Evolutionary conservation across 371 early-diverging fungal genomes (phyloP).

Genomic region (Apophysomyces sp.): DNA sequence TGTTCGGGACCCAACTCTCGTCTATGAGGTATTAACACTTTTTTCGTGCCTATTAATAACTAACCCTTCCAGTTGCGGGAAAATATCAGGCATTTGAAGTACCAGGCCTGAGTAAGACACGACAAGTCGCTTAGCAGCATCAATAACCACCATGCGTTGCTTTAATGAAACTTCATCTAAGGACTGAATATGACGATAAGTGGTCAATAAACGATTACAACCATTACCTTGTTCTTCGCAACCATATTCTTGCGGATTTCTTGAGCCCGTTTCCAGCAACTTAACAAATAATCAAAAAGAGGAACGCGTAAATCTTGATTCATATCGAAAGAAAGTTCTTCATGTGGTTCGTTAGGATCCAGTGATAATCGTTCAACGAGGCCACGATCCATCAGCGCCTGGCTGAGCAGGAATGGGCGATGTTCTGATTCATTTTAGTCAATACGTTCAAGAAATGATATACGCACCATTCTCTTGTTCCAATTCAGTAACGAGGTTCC

Average conservation of each 20-base stretch:
- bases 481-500: slow-evolving; percentile 34
- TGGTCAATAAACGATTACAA: background rate
- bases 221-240: slow-evolving; percentile 46
- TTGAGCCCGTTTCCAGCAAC: slow-evolving; percentile 68
- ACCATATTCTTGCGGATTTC: slow-evolving; percentile 55
- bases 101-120: slow-evolving; percentile 86
- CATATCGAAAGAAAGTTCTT: slow-evolving; percentile 42
- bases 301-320: slow-evolving; percentile 36
- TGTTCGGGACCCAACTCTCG: slow-evolving; percentile 41
- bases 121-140: slow-evolving; percentile 53
- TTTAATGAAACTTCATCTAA: slow-evolving; percentile 57
- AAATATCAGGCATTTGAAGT: slow-evolving; percentile 86
- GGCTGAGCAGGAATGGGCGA: slow-evolving; percentile 51
- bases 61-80: slow-evolving; percentile 73
- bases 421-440: slow-evolving; percentile 18
- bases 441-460: background rate
- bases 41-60: background rate
- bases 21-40: slow-evolving; percentile 13
- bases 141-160: slow-evolving; percentile 61
- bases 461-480: slow-evolving; percentile 38
- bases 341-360: slow-evolving; percentile 50
- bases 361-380: slow-evolving; percentile 77
- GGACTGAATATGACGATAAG: slow-evolving; percentile 26
- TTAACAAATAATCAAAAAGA: slow-evolving; percentile 78
- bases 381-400: slow-evolving; percentile 66